Percentiles rank a stretch among this genome's conserved stretches.
phyloP scores from a whole-genome alignment of 805 yeast genomes.

The Wickerhamiella azymoides region DNA sequence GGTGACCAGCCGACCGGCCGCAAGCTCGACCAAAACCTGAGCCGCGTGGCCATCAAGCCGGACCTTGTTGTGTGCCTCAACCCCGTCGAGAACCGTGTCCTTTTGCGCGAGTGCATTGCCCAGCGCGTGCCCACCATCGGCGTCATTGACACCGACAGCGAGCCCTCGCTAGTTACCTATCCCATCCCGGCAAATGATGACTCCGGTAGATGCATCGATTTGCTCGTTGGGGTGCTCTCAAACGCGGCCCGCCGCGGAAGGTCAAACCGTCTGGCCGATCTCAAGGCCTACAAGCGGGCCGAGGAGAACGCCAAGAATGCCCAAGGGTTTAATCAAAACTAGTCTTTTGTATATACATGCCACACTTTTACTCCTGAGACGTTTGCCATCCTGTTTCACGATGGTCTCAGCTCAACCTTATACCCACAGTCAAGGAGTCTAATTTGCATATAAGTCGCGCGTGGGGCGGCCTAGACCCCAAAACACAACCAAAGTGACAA shows the following conservation, averaged over 20 bases:
- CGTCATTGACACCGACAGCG: constrained; percentile 84
- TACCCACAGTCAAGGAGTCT: background rate
- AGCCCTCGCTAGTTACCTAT: constrained; percentile 78
- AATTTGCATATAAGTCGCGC: background rate
- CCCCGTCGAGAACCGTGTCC: constrained; percentile 73
- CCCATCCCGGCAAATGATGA: constrained; percentile 97
- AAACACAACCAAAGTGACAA: background rate
- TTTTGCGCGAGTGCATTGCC: constrained; percentile 67
- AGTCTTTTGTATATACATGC: background rate
- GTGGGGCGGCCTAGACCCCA: background rate
- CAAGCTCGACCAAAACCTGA: constrained; percentile 36
- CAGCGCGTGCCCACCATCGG: constrained; percentile 87
- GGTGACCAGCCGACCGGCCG: constrained; percentile 53
- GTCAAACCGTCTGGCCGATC: constrained; percentile 36
- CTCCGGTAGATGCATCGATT: constrained; percentile 63
- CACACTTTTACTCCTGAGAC: no score
- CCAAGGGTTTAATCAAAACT: constrained; percentile 11
- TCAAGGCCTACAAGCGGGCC: constrained; percentile 23
- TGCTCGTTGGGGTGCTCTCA: constrained; percentile 70
- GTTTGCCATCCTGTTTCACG: background rate
- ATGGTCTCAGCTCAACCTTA: background rate
- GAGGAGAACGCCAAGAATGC: constrained; percentile 15
- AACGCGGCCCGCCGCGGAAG: constrained; percentile 76
- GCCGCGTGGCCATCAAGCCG: constrained; percentile 51
- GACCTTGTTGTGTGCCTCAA: constrained; percentile 78